These are phyloP conservation scores for Jatropha multifida DNA, from an alignment of 441 rosid genomes.

Conservation along the genomic window DNA sequence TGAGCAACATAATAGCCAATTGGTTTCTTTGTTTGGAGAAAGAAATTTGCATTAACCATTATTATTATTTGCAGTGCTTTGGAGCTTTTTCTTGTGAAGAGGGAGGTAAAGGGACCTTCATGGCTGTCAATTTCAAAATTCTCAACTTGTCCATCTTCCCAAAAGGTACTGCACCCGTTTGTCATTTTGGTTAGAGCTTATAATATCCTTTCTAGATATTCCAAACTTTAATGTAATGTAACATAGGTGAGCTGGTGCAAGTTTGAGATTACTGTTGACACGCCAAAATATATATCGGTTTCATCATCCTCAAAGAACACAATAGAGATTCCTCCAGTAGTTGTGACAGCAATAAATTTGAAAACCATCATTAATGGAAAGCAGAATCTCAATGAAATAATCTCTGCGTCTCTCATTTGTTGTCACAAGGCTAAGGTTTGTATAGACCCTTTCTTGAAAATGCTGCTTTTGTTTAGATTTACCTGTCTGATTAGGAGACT, in stretches of 20 bases:
- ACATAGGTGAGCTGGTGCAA: constrained; percentile 97
- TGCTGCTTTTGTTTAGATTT: constrained; percentile 18
- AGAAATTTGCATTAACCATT: constrained; percentile 15
- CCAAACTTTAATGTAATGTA: constrained; percentile 27
- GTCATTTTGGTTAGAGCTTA: constrained; percentile 11
- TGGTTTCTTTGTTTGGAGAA: constrained; percentile 2
- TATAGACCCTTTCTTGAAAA: constrained; percentile 20
- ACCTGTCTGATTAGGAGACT: constrained; percentile 9
- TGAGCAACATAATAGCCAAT: not conserved
- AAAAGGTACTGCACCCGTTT: constrained; percentile 46
- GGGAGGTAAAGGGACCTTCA: constrained; percentile 89
- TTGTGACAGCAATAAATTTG: constrained; percentile 87
- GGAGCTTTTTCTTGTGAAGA: constrained; percentile 91
- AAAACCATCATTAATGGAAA: constrained; percentile 81
- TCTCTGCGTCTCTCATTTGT: constrained; percentile 86
- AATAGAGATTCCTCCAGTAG: constrained; percentile 74
- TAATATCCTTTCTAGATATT: constrained; percentile 12
- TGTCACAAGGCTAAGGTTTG: constrained; percentile 96
- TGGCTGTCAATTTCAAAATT: constrained; percentile 87
- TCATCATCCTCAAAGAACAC: constrained; percentile 51
- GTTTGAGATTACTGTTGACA: constrained; percentile 74
- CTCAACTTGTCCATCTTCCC: constrained; percentile 64
- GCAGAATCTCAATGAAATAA: constrained; percentile 83
- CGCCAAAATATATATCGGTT: constrained; percentile 59
- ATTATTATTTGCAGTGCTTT: constrained; percentile 67